Base-by-base conservation (phyloP, 306 rosid genomes). In the Pyrus bretschneideri region DNA sequence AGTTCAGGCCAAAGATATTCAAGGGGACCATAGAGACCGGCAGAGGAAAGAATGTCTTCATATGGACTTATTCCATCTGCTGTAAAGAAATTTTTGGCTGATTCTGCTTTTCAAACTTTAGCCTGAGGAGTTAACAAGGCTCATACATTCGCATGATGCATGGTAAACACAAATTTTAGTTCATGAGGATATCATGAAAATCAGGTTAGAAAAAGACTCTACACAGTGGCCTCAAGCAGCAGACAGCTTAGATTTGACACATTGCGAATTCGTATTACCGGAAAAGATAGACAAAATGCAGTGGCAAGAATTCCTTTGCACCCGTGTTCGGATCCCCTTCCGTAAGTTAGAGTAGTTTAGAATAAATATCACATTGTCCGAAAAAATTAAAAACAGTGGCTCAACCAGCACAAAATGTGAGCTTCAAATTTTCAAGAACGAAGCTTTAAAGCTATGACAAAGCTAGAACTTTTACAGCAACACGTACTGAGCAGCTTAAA, bases 1-100 rank as follows among this genome's bases (percentile, higher is more conserved):
- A 35, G 77, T 60, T 70, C 51, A 70, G 23, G 61, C 60, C 23
- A 71, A 79, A 61, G 49, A 71, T 61, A 70, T 67, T 44, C 54
- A 69, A 77, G 66, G 35, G 6, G 15, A 70, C 11, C 54, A 54
- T 55, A 27, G 61, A 75, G 77, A 54, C 22, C n/a, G 54, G 11
- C 6, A 4, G 35, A 60, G 35, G 13, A 25, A 61, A 42, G 59
- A 60, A 38, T 15, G 52, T 68, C 66, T 29, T 11, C 11, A 69
- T 3, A 17, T 5, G 30, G 33, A 35, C 22, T 59, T 27, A 45
- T 62, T 31, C 35, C 25, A 51, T 66, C 71, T 57, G 38, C 57
- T 4, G 13, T 69, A 68, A 58, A 30, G 21, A 71, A 66, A 73
- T 9, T 69, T 44, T 35, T 44, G 14, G 25, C n/a, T 15, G 17